A percentile compares a stretch with the other conserved stretches of the same genome.
Evolutionary conservation across 352 stramenopile species (phyloP).

Genomic region (Globisporangium echinulatum): DNA sequence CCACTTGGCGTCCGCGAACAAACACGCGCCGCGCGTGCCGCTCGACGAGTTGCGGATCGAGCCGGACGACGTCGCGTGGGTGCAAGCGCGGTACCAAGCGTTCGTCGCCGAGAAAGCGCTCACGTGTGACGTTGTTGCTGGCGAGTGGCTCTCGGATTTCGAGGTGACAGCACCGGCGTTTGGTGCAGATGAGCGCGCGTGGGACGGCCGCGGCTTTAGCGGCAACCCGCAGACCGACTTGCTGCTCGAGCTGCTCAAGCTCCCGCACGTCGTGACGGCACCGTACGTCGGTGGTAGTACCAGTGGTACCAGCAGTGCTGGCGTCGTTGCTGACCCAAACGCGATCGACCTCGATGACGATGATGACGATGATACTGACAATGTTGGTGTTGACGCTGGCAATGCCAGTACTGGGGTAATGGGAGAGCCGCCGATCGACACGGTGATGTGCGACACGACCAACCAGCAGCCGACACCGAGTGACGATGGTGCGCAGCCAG

Average conservation of each 20-base stretch:
- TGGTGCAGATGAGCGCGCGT: conserved; percentile 29
- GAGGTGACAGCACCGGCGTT: conserved; percentile 65
- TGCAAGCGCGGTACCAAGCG: conserved; percentile 42
- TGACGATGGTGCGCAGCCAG: too few species aligned
- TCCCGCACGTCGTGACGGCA: conserved; percentile 92
- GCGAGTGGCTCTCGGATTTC: conserved; percentile 78
- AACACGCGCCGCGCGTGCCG: conserved; percentile 59
- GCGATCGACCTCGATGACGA: conserved; percentile 53
- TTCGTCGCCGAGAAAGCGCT: conserved; percentile 51
- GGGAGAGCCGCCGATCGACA: neutral
- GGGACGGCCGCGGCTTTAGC: conserved; percentile 14
- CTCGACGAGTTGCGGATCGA: conserved; percentile 74
- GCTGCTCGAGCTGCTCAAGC: conserved; percentile 88
- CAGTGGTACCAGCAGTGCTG: neutral
- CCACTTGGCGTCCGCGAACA: conserved; percentile 33
- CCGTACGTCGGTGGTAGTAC: conserved; percentile 43
- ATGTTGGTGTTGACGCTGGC: neutral
- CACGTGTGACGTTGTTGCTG: conserved; percentile 22
- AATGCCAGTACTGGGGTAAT: neutral
- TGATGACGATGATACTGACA: conserved; percentile 16
- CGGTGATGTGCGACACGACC: too few species aligned
- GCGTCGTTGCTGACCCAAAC: conserved; percentile 37
- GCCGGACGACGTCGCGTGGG: conserved; percentile 68
- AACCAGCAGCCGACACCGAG: too few species aligned
- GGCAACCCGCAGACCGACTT: conserved; percentile 96